These are phyloP conservation scores for Ligustrum vulgare DNA, from an alignment of 257 asterid genomes.

Conservation along the genomic window DNA sequence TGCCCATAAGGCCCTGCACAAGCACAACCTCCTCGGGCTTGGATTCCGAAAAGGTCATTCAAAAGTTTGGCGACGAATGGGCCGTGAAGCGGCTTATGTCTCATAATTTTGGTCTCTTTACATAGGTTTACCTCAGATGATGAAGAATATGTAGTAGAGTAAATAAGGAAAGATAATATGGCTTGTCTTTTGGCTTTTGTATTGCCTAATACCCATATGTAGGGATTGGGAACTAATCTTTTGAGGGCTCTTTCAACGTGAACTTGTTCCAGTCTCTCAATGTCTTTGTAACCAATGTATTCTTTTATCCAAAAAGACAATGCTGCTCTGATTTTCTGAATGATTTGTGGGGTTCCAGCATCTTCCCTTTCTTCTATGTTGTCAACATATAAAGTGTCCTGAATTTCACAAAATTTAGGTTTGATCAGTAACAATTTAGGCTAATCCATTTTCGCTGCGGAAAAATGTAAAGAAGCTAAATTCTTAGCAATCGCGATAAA, in stretches of 20 bases:
- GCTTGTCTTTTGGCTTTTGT: constrained; percentile 45
- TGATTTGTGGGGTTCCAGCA: constrained; percentile 72
- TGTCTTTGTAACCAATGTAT: constrained; percentile 44
- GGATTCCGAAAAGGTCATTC: constrained; percentile 73
- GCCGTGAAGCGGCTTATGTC: constrained; percentile 55
- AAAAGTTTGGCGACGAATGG: constrained; percentile 70
- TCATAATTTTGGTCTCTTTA: constrained; percentile 29
- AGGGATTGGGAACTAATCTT: constrained; percentile 43
- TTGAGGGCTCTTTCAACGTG: constrained; percentile 43
- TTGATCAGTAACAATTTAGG: too few species aligned
- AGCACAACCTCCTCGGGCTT: constrained; percentile 81
- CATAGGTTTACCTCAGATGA: constrained; percentile 29
- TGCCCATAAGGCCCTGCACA: constrained; percentile 83
- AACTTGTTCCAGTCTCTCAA: constrained; percentile 34
- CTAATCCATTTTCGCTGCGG: neutral
- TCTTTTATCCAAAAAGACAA: constrained; percentile 66
- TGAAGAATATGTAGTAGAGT: constrained; percentile 33
- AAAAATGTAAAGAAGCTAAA: neutral
- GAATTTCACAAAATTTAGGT: neutral
- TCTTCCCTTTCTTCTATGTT: constrained; percentile 73
- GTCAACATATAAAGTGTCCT: constrained; percentile 62
- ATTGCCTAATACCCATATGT: constrained; percentile 51
- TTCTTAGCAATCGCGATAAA: neutral
- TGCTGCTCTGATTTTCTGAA: constrained; percentile 65
- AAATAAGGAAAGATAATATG: constrained; percentile 55